Conservation (phyloP, 2,329 filamentous ascomycete species). For the Rutstroemia sp. region DNA sequence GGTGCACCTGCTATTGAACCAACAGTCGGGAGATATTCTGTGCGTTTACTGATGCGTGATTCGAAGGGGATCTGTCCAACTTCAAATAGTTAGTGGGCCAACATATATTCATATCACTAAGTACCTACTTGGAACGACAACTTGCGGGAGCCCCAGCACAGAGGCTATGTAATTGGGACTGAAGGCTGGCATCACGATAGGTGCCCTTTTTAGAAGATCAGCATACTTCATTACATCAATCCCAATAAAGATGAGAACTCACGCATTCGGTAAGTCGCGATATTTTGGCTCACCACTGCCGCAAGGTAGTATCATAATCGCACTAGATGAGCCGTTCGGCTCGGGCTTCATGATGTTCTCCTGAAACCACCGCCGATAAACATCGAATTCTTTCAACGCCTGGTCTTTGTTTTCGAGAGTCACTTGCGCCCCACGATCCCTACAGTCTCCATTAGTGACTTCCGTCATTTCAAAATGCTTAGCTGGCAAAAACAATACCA, state of each 20-base stretch:
- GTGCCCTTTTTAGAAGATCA: background rate
- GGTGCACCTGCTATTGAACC: too few species aligned
- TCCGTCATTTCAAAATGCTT: too few species aligned
- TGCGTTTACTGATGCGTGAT: too few species aligned
- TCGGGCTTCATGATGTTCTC: background rate
- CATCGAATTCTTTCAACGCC: background rate
- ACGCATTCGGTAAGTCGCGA: background rate
- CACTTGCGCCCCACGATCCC: background rate
- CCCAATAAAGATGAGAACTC: background rate
- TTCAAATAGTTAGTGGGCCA: too few species aligned
- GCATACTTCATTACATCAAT: background rate
- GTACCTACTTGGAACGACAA: background rate
- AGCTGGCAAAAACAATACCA: background rate
- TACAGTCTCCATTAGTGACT: background rate
- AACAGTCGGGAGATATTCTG: too few species aligned
- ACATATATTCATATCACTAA: too few species aligned
- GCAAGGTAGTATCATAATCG: background rate
- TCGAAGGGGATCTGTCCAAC: too few species aligned
- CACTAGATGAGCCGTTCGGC: background rate
- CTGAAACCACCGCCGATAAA: background rate
- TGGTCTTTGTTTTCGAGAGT: background rate
- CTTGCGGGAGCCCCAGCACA: background rate
- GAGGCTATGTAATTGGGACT: background rate
- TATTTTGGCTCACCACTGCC: background rate
- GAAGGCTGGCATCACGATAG: background rate